Evolutionary conservation across 345 rosid species (phyloP).

Genomic region (Cochlearia excelsa): DNA sequence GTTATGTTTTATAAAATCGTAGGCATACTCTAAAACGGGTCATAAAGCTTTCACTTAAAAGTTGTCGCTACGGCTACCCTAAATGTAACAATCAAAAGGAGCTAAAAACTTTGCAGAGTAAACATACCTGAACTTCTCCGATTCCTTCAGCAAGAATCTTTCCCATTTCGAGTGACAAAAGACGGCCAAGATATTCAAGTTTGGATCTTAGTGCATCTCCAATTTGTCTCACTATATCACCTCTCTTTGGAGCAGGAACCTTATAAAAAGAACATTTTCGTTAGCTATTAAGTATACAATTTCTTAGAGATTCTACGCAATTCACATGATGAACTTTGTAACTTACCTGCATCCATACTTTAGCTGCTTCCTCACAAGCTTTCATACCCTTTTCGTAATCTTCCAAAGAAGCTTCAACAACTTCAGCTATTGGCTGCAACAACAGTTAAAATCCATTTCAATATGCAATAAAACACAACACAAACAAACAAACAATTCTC

Average conservation of each 20-base stretch:
- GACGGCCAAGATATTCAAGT: slow-evolving; percentile 76
- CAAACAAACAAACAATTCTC: too few relatives aligned
- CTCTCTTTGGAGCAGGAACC: slow-evolving; percentile 98
- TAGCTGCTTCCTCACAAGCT: slow-evolving; percentile 84
- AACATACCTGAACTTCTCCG: slow-evolving; percentile 89
- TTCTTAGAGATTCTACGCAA: not conserved
- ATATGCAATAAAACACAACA: not conserved
- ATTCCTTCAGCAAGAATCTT: slow-evolving; percentile 95
- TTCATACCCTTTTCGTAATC: slow-evolving; percentile 80
- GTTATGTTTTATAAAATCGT: not conserved
- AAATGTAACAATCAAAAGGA: not conserved
- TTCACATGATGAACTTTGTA: not conserved
- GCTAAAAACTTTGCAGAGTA: not conserved
- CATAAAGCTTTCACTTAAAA: not conserved
- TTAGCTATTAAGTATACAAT: not conserved
- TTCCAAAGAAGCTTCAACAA: slow-evolving; percentile 68
- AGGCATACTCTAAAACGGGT: not conserved
- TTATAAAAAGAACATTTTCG: slow-evolving; percentile 12
- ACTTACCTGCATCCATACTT: slow-evolving; percentile 79
- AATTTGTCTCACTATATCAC: slow-evolving; percentile 92
- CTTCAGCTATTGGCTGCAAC: slow-evolving; percentile 69
- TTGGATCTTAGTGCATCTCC: slow-evolving; percentile 86
- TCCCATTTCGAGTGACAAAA: slow-evolving; percentile 97
- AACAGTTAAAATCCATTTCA: not conserved
- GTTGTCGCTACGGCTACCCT: not conserved